These are phyloP conservation scores for Arbutus unedo DNA, from an alignment of 148 eudicot species.

Conservation along the genomic window DNA sequence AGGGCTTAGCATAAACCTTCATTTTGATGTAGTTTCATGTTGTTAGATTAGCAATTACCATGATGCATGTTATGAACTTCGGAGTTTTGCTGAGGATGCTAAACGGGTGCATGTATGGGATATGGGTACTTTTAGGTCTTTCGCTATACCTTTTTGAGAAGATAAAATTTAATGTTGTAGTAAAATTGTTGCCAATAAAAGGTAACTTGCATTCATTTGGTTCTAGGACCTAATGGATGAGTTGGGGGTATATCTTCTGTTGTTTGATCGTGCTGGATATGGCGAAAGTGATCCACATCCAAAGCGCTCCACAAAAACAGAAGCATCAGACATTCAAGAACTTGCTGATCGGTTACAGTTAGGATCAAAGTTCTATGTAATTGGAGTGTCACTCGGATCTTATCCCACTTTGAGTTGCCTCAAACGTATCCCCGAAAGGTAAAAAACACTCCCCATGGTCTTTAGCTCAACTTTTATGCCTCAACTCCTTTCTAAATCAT, in stretches of 20 bases:
- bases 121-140: background rate
- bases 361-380: slow-evolving; percentile 59
- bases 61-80: too few species aligned
- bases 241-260: slow-evolving; percentile 50
- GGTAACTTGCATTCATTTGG: slow-evolving; percentile 27
- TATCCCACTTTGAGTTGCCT: slow-evolving; percentile 66
- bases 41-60: background rate
- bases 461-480: background rate
- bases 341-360: slow-evolving; percentile 59
- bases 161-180: background rate
- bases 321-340: slow-evolving; percentile 60
- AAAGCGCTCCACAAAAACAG: slow-evolving; percentile 42
- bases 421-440: slow-evolving; percentile 55
- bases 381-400: slow-evolving; percentile 57
- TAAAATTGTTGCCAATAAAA: background rate
- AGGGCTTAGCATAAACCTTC: background rate
- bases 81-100: background rate
- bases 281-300: slow-evolving; percentile 72
- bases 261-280: slow-evolving; percentile 64
- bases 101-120: background rate
- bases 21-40: background rate
- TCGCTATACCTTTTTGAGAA: background rate
- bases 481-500: background rate
- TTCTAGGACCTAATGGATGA: slow-evolving; percentile 55
- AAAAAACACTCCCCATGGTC: slow-evolving; percentile 13